phyloP scores from a whole-genome alignment of 139 green algal genomes.

The Auxenochlorella pyrenoidosa region DNA sequence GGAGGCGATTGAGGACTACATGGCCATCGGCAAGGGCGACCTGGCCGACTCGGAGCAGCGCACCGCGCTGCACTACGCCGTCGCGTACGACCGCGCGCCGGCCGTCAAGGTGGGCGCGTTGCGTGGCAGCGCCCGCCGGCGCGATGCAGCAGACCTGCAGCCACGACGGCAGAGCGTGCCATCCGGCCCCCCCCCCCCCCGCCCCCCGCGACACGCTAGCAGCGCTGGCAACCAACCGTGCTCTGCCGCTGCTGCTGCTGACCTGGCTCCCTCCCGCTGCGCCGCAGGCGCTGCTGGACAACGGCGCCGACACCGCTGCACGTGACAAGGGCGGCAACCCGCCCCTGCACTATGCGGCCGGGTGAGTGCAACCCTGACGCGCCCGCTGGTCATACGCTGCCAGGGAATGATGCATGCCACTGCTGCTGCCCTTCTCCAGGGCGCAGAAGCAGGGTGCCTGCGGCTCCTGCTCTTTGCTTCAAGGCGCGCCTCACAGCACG shows the following conservation, averaged over 20 bases:
- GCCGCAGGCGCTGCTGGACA: constrained; percentile 46
- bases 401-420: no score
- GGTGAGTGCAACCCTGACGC: constrained; percentile 6
- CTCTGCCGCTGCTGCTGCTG: neutral
- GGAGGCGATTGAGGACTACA: constrained; percentile 85
- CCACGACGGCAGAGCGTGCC: no score
- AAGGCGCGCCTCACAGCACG: neutral
- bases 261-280: neutral
- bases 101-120: constrained; percentile 1
- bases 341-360: constrained; percentile 78
- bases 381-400: no score
- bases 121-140: no score
- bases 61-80: constrained; percentile 84
- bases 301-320: constrained; percentile 46
- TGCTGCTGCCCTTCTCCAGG: no score
- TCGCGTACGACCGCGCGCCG: neutral
- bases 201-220: neutral
- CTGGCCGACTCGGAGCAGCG: constrained; percentile 69
- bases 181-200: no score
- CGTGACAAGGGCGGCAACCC: constrained; percentile 77
- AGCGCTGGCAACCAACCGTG: neutral
- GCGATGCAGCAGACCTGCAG: no score
- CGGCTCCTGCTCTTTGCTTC: neutral
- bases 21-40: constrained; percentile 85
- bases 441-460: neutral